A percentile compares a stretch with the other conserved stretches of the same genome.
Conservation (phyloP, 1,284 basidiomycete species). For the Sporisorium sorghi region DNA sequence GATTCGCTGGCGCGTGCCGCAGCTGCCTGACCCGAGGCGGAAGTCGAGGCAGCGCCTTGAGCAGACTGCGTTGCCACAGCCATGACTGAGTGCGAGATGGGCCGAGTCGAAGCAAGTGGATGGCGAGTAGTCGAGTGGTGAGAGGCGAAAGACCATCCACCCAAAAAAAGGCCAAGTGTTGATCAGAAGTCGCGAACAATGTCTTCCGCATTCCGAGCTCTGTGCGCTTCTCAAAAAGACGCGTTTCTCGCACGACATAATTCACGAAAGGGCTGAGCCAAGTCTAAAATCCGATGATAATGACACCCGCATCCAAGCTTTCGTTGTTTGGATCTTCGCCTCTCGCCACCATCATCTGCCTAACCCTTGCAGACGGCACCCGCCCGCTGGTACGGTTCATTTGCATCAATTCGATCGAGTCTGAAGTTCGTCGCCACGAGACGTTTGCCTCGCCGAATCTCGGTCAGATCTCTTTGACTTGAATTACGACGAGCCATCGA, state of each 20-base stretch:
- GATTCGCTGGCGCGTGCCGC: constrained; percentile 33
- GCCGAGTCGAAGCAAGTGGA: not conserved
- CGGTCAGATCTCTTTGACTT: not conserved
- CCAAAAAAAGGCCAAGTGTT: constrained; percentile 26
- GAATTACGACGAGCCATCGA: not conserved
- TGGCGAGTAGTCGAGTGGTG: not conserved
- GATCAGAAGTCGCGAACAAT: constrained; percentile 13
- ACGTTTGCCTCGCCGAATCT: constrained; percentile 5
- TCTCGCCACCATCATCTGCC: constrained; percentile 57
- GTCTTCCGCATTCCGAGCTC: constrained; percentile 36
- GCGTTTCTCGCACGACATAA: constrained; percentile 29
- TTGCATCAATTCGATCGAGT: constrained; percentile 21
- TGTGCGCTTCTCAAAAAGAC: not conserved
- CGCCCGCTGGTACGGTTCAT: constrained; percentile 27
- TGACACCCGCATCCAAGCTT: constrained; percentile 8
- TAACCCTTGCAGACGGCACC: constrained; percentile 41
- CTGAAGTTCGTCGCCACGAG: constrained; percentile 11
- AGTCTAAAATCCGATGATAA: constrained; percentile 12
- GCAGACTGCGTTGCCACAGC: constrained; percentile 17
- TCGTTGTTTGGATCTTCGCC: constrained; percentile 19
- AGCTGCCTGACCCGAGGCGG: constrained; percentile 18
- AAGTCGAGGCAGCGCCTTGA: constrained; percentile 29
- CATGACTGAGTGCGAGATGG: constrained; percentile 5
- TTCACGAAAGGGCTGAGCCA: not conserved
- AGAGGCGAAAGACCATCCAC: not conserved